Evolutionary conservation across 2,329 filamentous ascomycete genomes (phyloP).

Genomic region (Trichoderma gracile): DNA sequence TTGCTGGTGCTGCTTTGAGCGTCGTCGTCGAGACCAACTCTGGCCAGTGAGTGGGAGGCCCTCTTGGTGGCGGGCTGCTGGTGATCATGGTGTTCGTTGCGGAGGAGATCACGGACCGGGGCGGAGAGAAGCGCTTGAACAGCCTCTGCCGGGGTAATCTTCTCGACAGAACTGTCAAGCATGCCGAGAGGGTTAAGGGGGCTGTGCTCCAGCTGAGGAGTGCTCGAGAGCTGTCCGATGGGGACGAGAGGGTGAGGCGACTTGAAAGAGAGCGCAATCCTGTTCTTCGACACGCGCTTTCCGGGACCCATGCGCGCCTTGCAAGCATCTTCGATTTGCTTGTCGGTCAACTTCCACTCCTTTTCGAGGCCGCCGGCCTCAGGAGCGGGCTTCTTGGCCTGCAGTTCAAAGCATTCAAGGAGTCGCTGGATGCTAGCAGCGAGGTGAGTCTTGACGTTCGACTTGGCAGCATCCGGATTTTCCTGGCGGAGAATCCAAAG

Average conservation of each 20-base stretch:
- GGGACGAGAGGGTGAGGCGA: conserved; percentile 14
- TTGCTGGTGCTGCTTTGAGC: neutral
- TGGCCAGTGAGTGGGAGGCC: neutral
- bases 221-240: neutral
- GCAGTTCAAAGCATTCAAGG: conserved; percentile 18
- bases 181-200: neutral
- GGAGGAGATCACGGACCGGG: neutral
- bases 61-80: neutral
- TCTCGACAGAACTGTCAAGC: conserved; percentile 15
- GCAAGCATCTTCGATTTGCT: conserved; percentile 8
- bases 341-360: conserved; percentile 16
- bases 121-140: conserved; percentile 7
- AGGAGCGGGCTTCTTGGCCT: neutral
- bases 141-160: conserved; percentile 15
- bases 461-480: neutral
- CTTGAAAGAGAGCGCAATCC: conserved; percentile 15
- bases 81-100: neutral
- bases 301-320: conserved; percentile 24
- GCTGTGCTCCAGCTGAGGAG: neutral
- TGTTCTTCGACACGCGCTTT: conserved; percentile 21
- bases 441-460: neutral
- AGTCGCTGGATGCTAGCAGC: conserved; percentile 23
- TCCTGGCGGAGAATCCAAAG: conserved; percentile 24
- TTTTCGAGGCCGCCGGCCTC: neutral
- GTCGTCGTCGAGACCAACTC: neutral